Base-by-base conservation (phyloP, 441 rosid genomes). In the Pelargonium cotyledonis region DNA sequence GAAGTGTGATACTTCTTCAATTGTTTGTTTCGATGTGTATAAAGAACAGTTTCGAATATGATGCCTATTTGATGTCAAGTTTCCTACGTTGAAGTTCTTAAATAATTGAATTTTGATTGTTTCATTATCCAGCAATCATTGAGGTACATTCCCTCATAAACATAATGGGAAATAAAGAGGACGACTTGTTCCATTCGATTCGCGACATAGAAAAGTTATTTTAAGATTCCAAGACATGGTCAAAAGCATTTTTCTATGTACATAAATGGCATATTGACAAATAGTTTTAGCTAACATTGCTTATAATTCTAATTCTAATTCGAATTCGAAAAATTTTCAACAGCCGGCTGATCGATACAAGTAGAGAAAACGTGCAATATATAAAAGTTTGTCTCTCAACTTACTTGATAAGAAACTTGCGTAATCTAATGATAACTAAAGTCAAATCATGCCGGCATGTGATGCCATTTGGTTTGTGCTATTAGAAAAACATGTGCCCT, bases 1-100 rank as follows among this genome's bases (percentile, higher is more conserved):
- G 49, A 77, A 44, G 70, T 69, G 78, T 68, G 78, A 68, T 66
- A 75, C 81, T 70, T 65, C 67, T 71, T 74, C 74, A 74, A 77
- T 79, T 77, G 72, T 73, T 70, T 80, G 75, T 85, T 80, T 84
- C 82, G 81, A 84, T 73, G 69, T 80, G 75, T 85, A 82, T 84
- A 83, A 83, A 84, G 81, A 81, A 73, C 68, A 68, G 61, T 67
- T 67, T 72, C 60, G 43, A 69, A 64, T 51, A 18, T 31, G 73
- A 63, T 62, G 72, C 68, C n/a, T 65, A 55, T 31, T 60, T 74
- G 11, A 57, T 70, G 47, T 49, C 67, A 41, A 41, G 68, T 70
- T 68, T 31, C 60, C 60, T 21, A 62, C 23, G 7, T 67, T 38
- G 38, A 29, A 11, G 35, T 55, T 64, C 41, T 21, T 31, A 58